Percentiles rank a stretch among this genome's conserved stretches.
Conservation (phyloP, 1,139 yeast species). For the Yamadazyma oceani region DNA sequence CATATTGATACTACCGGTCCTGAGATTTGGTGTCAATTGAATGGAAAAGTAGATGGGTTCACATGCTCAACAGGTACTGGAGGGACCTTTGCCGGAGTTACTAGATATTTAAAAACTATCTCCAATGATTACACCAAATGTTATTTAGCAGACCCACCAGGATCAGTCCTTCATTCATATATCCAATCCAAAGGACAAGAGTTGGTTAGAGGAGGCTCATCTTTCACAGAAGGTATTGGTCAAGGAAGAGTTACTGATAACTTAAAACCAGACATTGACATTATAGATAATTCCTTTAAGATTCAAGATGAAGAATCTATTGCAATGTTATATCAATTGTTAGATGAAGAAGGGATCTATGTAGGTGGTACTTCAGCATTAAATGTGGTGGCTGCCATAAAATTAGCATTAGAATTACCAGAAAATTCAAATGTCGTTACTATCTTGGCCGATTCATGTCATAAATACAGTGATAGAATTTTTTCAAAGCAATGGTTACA, state of each 20-base stretch:
- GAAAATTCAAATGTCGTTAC: constrained; percentile 84
- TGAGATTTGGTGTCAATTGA: constrained; percentile 82
- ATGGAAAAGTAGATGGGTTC: constrained; percentile 80
- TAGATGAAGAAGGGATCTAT: constrained; percentile 87
- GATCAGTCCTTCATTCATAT: constrained; percentile 79
- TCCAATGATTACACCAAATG: constrained; percentile 54
- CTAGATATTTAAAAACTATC: constrained; percentile 70
- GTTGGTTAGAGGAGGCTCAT: constrained; percentile 68
- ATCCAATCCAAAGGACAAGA: constrained; percentile 65
- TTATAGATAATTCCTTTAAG: constrained; percentile 71
- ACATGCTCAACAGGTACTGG: constrained; percentile 93
- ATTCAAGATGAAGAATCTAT: constrained; percentile 77
- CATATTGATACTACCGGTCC: constrained; percentile 94
- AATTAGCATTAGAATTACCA: constrained; percentile 73
- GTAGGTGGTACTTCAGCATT: constrained; percentile 88
- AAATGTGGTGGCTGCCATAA: constrained; percentile 79
- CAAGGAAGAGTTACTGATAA: constrained; percentile 91
- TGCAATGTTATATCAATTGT: constrained; percentile 74
- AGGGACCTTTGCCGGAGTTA: constrained; percentile 83
- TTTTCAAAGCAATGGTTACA: constrained; percentile 79
- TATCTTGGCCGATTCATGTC: constrained; percentile 83
- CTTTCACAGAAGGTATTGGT: constrained; percentile 95
- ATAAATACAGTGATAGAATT: constrained; percentile 78
- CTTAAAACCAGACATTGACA: constrained; percentile 65
- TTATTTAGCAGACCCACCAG: constrained; percentile 90